A percentile compares a stretch with the other conserved stretches of the same genome.
phyloP scores from a whole-genome alignment of 352 stramenopile species.

The Phytophthora nicotianae region DNA sequence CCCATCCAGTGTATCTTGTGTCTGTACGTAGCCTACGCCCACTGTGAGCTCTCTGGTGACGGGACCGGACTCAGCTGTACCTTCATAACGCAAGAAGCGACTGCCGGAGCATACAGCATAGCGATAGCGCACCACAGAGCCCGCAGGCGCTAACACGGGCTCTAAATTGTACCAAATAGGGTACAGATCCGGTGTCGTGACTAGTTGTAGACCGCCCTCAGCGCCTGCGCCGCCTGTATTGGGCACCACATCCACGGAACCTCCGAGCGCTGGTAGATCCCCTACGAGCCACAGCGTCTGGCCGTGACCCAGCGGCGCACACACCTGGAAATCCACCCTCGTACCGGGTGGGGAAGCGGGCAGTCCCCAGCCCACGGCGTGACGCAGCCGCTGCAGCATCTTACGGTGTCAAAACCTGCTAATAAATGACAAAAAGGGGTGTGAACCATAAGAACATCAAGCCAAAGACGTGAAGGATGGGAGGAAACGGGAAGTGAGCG shows the following conservation, averaged over 20 bases:
- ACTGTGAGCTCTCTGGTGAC: slow-evolving; percentile 63
- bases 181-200: slow-evolving; percentile 88
- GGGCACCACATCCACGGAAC: slow-evolving; percentile 59
- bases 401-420: slow-evolving; percentile 15
- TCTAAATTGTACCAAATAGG: slow-evolving; percentile 91
- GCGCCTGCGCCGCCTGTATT: slow-evolving; percentile 43
- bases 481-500: background rate
- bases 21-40: slow-evolving; percentile 63
- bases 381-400: slow-evolving; percentile 86
- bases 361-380: slow-evolving; percentile 78
- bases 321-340: slow-evolving; percentile 85
- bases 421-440: background rate
- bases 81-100: slow-evolving; percentile 80
- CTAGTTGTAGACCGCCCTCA: slow-evolving; percentile 71
- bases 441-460: background rate
- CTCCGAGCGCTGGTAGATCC: slow-evolving; percentile 70
- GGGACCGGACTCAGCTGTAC: slow-evolving; percentile 38
- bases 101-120: slow-evolving; percentile 86
- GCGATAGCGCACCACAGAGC: slow-evolving; percentile 75
- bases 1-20: slow-evolving; percentile 77
- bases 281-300: slow-evolving; percentile 85
- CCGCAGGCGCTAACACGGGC: slow-evolving; percentile 68
- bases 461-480: background rate
- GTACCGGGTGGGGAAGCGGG: slow-evolving; percentile 61
- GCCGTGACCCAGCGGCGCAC: slow-evolving; percentile 71